Evolutionary conservation across 768 basidiomycete species (phyloP), one percentile per base, ranked within the genome.

Genomic region (Russula foetens): DNA sequence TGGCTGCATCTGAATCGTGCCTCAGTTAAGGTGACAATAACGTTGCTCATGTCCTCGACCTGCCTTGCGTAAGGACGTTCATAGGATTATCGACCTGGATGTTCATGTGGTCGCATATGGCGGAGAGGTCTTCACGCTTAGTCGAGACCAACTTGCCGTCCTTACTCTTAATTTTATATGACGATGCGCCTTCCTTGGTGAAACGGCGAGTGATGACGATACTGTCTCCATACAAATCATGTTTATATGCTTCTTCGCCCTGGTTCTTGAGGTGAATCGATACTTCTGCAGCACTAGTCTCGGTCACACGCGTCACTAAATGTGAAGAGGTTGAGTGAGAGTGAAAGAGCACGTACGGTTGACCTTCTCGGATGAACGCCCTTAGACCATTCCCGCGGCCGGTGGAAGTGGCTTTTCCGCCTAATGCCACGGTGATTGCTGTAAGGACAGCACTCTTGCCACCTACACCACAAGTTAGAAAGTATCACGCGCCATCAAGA

Each of bases 71-170:
- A 46, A 96, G 79, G 26, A 99, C 87, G 63, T 92, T 98, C 84
- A 98, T 85, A 1, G 95, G 96, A 68, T 95, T 95, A 70, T 97
- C 93, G 60, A 97, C 91, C 70, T 96, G 93, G 57, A 99, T 91
- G 67, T 93, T 93, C 88, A 97, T 96, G 65, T 93, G 88, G 69
- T 96, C 92, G 67, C 88, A 88, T 52, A 99, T 98, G 2, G 86
- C 83, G 19, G 88, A 80, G 12, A 99, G 73, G 69, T 98, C 94
- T 11, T 92, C 86, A 65, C 84, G 84, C 75, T 90, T 93, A 15
- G 77, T 85, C 35, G 85, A 86, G 59, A 97, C 73, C 11, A 84
- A 69, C 64, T 78, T 80, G 39, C 82, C 84, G 24, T 86, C 82
- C 68, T 79, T 83, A 65, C 74, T 79, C 75, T 81, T 86, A 70